Evolutionary conservation across 208 protist genomes (phyloP), one percentile per base, ranked within the genome.

Genomic region (Acanthamoeba lenticulata): DNA sequence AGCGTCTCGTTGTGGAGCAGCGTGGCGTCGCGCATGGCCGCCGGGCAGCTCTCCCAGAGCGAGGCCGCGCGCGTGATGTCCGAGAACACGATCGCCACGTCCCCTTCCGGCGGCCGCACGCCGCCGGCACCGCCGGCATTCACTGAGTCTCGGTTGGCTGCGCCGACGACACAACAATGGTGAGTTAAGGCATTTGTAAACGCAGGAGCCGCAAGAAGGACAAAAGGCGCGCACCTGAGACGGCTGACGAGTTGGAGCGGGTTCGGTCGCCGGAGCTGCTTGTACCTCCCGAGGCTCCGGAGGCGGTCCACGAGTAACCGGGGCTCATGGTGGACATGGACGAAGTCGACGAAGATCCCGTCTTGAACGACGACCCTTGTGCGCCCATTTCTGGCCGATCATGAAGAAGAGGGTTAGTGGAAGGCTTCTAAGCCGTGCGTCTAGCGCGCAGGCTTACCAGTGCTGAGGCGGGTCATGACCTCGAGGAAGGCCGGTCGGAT

Each of bases 401-500:
- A n/a, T n/a, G n/a, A n/a, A n/a, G n/a, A n/a, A n/a, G n/a, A n/a
- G n/a, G n/a, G n/a, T n/a, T n/a, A n/a, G n/a, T n/a, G n/a, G n/a
- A n/a, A n/a, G n/a, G n/a, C n/a, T n/a, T n/a, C n/a, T n/a, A n/a
- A n/a, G n/a, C n/a, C n/a, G n/a, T n/a, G n/a, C n/a, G n/a, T n/a
- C n/a, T n/a, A n/a, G n/a, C n/a, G n/a, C n/a, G n/a, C n/a, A n/a
- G n/a, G n/a, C n/a, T n/a, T n/a, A n/a, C n/a, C 49, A 19, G 11
- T 34, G 62, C 62, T 72, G 7, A 93, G 88, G 52, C 88, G 52
- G 6, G 88, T 93, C 88, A 93, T 93, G 62, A 55, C 34, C 40
- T 93, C 88, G 29, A 93, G 45, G 57, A 93, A 93, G 62, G 55
- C 27, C 17, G 88, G 88, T 11, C 88, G 52, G 44, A 52, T 47